Percentiles rank a stretch among this genome's conserved stretches.
phyloP scores from a whole-genome alignment of 1,284 basidiomycete species.

The Ceratobasidium sp. region DNA sequence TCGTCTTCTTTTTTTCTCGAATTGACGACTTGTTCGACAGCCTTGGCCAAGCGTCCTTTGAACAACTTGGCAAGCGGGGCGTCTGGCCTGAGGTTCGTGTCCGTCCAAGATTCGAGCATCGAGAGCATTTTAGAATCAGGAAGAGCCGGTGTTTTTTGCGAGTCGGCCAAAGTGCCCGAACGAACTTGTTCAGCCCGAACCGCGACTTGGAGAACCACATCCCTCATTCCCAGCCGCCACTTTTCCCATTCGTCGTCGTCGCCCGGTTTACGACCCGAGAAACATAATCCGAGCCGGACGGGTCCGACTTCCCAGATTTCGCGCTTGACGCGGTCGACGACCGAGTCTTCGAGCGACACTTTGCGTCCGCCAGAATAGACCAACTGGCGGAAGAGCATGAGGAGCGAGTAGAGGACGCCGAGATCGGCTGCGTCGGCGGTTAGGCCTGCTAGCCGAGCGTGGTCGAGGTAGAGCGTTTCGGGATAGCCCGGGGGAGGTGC shows the following conservation, averaged over 20 bases:
- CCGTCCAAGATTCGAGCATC: conserved; percentile 43
- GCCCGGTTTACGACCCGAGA: conserved; percentile 49
- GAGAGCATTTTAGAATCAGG: conserved; percentile 37
- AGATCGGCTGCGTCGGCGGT: conserved; percentile 77
- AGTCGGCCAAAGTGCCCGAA: conserved; percentile 37
- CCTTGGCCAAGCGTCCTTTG: conserved; percentile 65
- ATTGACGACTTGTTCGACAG: conserved; percentile 67
- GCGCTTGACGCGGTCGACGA: conserved; percentile 67
- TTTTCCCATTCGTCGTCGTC: conserved; percentile 54
- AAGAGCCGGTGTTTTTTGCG: background rate
- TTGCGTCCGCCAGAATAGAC: conserved; percentile 50
- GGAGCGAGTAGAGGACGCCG: conserved; percentile 76
- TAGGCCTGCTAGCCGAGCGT: conserved; percentile 70
- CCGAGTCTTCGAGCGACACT: conserved; percentile 45
- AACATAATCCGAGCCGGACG: conserved; percentile 62
- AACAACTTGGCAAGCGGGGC: conserved; percentile 65
- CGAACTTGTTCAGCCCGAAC: conserved; percentile 61
- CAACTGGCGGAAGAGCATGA: conserved; percentile 79
- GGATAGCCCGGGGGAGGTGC: conserved; percentile 59
- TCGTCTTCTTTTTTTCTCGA: conserved; percentile 49
- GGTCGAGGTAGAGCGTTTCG: conserved; percentile 85
- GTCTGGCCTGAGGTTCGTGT: conserved; percentile 46
- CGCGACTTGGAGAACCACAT: conserved; percentile 69
- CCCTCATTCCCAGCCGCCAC: conserved; percentile 60
- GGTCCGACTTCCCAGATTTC: conserved; percentile 79